Evolutionary conservation across 768 basidiomycete species (phyloP).

Genomic region (Hygrocybe punicea): DNA sequence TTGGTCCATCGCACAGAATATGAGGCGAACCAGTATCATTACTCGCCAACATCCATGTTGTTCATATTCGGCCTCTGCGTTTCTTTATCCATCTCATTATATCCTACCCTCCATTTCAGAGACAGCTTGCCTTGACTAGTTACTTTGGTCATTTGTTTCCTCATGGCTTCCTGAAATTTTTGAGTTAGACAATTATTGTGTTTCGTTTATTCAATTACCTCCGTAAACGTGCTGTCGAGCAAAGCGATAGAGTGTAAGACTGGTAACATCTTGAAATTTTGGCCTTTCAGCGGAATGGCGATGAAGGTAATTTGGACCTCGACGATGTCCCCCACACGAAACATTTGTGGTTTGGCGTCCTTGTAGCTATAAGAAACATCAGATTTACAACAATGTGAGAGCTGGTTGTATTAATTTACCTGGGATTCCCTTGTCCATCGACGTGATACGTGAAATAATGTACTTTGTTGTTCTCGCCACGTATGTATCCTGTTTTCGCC

Average conservation of each 20-base stretch:
- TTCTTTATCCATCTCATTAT: not conserved
- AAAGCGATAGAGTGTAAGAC: slow-evolving; percentile 12
- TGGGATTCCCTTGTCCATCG: not conserved
- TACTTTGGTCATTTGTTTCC: not conserved
- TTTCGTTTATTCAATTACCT: slow-evolving; percentile 5
- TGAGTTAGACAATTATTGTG: not conserved
- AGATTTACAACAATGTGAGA: not conserved
- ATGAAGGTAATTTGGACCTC: slow-evolving; percentile 13
- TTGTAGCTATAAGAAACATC: not conserved
- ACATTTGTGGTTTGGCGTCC: slow-evolving; percentile 1
- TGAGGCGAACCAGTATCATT: no score
- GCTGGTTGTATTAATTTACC: not conserved
- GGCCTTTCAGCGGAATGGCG: slow-evolving; percentile 11
- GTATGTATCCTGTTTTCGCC: not conserved
- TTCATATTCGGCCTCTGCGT: not conserved
- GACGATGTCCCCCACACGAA: slow-evolving; percentile 15
- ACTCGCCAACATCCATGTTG: not conserved
- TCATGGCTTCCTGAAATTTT: not conserved
- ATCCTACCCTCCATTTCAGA: not conserved
- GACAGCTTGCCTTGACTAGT: not conserved
- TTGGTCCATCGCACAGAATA: no score
- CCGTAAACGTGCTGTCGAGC: slow-evolving; percentile 9
- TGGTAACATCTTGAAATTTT: slow-evolving; percentile 12
- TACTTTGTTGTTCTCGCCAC: not conserved
- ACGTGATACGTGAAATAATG: not conserved